phyloP scores from a whole-genome alignment of 108 stramenopile species.

The Schizochytrium sp. region DNA sequence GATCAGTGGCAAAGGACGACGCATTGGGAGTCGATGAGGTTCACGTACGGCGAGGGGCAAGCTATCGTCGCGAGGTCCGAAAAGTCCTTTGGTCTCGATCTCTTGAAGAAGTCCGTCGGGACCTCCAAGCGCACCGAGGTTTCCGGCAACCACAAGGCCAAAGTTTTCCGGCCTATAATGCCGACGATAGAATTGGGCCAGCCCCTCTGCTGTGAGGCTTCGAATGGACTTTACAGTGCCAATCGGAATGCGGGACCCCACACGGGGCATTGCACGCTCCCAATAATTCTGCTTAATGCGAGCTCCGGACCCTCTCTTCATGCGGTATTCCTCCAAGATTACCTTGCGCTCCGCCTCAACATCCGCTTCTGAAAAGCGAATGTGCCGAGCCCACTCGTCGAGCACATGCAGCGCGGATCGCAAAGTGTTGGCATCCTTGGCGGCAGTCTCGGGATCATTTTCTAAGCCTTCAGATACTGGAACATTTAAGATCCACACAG shows the following conservation, averaged over 20 bases:
- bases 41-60: background rate
- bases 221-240: constrained; percentile 45
- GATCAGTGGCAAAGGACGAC: background rate
- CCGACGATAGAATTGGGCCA: background rate
- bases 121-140: constrained; percentile 1
- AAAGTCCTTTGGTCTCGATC: background rate
- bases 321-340: constrained; percentile 57
- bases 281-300: constrained; percentile 17
- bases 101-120: background rate
- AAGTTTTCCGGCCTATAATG: constrained; percentile 45
- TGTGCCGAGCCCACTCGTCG: constrained; percentile 26
- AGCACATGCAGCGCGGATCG: constrained; percentile 1
- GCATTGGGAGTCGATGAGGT: constrained; percentile 11
- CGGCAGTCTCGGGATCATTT: background rate
- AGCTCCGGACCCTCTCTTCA: background rate
- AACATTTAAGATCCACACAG: constrained; percentile 4
- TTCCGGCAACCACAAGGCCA: constrained; percentile 28
- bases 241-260: constrained; percentile 38
- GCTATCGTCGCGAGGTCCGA: constrained; percentile 41
- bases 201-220: background rate
- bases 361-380: constrained; percentile 1
- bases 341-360: constrained; percentile 60
- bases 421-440: background rate
- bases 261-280: constrained; percentile 20
- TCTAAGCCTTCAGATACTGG: background rate